These are phyloP conservation scores for Luzula sylvatica DNA, from an alignment of 176 grass and related monocot species.

Conservation along the genomic window DNA sequence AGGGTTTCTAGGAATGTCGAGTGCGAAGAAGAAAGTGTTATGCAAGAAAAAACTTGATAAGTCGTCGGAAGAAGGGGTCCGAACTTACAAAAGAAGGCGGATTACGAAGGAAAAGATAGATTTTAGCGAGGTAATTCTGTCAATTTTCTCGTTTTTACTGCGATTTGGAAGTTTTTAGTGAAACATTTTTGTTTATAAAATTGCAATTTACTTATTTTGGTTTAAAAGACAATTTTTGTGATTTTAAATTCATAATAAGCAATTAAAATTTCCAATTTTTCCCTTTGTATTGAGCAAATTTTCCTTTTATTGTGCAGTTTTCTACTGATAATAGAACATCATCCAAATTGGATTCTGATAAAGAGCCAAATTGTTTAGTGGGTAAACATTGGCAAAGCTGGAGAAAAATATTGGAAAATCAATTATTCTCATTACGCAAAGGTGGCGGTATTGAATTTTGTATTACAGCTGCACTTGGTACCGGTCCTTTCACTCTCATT, in stretches of 20 bases:
- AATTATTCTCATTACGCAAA: slow-evolving; percentile 26
- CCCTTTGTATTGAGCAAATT: no score
- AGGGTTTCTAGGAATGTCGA: slow-evolving; percentile 3
- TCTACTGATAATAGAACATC: background rate
- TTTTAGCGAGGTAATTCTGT: slow-evolving; percentile 2
- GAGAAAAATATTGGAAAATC: slow-evolving; percentile 48
- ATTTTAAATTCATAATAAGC: no score
- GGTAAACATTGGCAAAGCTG: slow-evolving; percentile 49
- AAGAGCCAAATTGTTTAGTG: slow-evolving; percentile 2
- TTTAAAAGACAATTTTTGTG: no score
- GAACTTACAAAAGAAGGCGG: slow-evolving; percentile 28
- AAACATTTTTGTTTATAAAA: no score
- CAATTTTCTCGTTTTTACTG: no score
- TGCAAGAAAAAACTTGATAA: background rate
- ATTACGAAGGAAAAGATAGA: background rate
- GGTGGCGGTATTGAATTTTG: slow-evolving; percentile 60
- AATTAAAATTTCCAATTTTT: no score
- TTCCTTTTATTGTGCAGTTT: slow-evolving; percentile 8
- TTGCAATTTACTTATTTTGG: no score
- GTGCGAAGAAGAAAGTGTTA: background rate
- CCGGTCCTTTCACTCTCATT: slow-evolving; percentile 22
- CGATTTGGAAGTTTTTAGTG: no score
- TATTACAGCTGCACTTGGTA: slow-evolving; percentile 50
- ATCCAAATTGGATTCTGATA: background rate
- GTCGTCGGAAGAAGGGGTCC: slow-evolving; percentile 8